Evolutionary conservation across 176 grass and related monocot species (phyloP).

Genomic region (Areca catechu): DNA sequence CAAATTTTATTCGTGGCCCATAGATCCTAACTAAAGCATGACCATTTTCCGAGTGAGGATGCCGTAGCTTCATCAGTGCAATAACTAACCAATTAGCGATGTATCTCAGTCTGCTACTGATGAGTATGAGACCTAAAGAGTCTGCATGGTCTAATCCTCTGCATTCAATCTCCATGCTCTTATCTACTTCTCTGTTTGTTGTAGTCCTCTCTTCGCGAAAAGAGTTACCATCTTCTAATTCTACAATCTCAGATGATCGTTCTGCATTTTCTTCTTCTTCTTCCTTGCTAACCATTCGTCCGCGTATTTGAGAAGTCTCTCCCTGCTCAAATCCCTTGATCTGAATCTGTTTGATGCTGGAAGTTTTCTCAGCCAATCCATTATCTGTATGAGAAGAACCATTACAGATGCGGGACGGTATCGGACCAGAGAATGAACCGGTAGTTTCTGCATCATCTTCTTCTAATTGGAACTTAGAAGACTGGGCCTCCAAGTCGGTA

Average conservation of each 20-base stretch:
- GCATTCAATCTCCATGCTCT: slow-evolving; percentile 49
- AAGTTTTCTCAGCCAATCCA: neutral
- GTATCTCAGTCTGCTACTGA: slow-evolving; percentile 66
- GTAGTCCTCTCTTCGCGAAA: neutral
- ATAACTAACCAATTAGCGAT: slow-evolving; percentile 85
- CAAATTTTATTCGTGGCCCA: slow-evolving; percentile 77
- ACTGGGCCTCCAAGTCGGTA: slow-evolving; percentile 48
- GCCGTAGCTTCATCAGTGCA: slow-evolving; percentile 61
- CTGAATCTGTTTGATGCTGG: slow-evolving; percentile 4
- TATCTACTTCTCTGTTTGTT: slow-evolving; percentile 1
- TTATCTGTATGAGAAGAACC: neutral
- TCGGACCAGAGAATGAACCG: slow-evolving; percentile 61
- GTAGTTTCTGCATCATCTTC: slow-evolving; percentile 48
- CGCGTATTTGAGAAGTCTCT: neutral
- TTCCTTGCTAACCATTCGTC: neutral
- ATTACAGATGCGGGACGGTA: slow-evolving; percentile 18
- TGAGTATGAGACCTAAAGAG: slow-evolving; percentile 53
- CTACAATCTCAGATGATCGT: neutral
- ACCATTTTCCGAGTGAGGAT: slow-evolving; percentile 45
- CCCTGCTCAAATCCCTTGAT: neutral
- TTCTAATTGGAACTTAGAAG: slow-evolving; percentile 15
- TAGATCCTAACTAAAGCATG: slow-evolving; percentile 55
- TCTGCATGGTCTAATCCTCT: slow-evolving; percentile 74
- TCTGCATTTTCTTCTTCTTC: slow-evolving; percentile 6
- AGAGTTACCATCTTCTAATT: neutral